These are phyloP conservation scores for Allomyces arbusculus DNA, from an alignment of 192 early-diverging fungal genomes.

Conservation along the genomic window DNA sequence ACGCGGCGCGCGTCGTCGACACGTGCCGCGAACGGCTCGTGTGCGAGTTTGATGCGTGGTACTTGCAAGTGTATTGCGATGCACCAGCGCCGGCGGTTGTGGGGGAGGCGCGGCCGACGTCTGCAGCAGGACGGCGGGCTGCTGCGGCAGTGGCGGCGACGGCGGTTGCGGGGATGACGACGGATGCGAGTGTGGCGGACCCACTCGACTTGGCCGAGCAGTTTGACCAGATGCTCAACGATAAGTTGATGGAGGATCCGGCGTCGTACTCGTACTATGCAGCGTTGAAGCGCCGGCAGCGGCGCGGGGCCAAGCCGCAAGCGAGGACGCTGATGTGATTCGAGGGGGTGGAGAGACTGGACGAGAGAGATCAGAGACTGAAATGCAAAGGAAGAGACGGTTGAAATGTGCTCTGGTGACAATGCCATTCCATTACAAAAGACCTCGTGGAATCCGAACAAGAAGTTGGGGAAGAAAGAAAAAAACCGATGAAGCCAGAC, in stretches of 20 bases:
- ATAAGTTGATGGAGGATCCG: no score
- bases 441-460: not conserved
- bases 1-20: conserved; percentile 28
- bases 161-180: not conserved
- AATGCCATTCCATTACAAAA: not conserved
- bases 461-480: not conserved
- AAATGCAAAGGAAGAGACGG: not conserved
- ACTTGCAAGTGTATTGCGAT: conserved; percentile 16
- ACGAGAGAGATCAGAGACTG: not conserved
- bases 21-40: conserved; percentile 34
- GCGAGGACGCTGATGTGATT: not conserved
- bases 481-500: not conserved
- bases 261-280: no score
- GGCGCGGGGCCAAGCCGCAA: no score
- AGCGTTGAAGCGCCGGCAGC: no score
- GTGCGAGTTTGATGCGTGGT: conserved; percentile 38
- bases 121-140: not conserved
- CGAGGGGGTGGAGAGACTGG: not conserved
- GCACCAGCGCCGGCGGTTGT: not conserved
- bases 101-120: not conserved
- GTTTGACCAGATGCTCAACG: no score
- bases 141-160: not conserved
- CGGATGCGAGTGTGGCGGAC: no score
- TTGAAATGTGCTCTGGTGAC: not conserved
- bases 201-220: no score